Conservation (phyloP, 2,329 filamentous ascomycete species). For the Fusarium avenaceum region DNA sequence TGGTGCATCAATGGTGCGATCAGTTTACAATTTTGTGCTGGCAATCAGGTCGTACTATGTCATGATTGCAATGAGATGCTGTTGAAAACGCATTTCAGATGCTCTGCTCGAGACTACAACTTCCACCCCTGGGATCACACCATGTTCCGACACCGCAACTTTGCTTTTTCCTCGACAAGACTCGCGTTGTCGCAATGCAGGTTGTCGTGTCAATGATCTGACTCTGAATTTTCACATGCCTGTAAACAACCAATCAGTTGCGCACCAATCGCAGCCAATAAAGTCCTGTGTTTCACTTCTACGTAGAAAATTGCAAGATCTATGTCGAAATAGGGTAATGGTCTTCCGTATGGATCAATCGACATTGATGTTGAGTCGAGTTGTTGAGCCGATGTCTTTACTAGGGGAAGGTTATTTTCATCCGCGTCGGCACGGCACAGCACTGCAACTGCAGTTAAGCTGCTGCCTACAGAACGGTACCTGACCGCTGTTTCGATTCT, state of each 20-base stretch:
- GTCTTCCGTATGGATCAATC: no score
- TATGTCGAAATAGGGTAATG: background rate
- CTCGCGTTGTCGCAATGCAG: background rate
- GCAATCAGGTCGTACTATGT: no score
- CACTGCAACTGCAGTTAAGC: slow-evolving; percentile 5
- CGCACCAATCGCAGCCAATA: background rate
- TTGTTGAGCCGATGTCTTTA: background rate
- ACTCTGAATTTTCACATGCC: background rate
- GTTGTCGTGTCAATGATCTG: slow-evolving; percentile 8
- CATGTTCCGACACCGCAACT: slow-evolving; percentile 3
- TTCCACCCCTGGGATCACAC: background rate
- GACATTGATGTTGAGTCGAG: background rate
- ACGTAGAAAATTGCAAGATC: background rate
- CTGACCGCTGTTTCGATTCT: slow-evolving; percentile 33
- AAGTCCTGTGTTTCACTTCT: background rate
- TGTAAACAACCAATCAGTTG: background rate
- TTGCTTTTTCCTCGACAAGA: slow-evolving; percentile 14
- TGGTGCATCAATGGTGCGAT: no score
- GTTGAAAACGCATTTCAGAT: no score
- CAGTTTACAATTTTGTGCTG: no score
- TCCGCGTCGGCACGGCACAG: background rate
- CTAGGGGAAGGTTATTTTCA: slow-evolving; percentile 4
- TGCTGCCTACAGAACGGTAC: slow-evolving; percentile 24
- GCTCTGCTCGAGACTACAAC: background rate
- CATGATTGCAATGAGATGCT: no score